Evolutionary conservation across 768 basidiomycete genomes (phyloP).

Genomic region (Pleurotus tuber-regium): DNA sequence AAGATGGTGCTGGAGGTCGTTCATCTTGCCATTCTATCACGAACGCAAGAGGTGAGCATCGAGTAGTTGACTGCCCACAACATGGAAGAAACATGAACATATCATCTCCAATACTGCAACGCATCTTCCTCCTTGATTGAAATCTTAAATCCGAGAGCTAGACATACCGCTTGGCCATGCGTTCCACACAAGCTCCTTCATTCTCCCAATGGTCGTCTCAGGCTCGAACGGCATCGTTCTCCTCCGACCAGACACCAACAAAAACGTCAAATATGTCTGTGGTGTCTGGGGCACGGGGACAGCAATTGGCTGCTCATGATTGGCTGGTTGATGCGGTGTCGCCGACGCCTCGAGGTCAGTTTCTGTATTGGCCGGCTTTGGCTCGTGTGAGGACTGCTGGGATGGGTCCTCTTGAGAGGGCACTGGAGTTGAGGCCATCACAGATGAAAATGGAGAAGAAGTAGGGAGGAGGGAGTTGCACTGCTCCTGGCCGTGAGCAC

Average conservation of each 20-base stretch:
- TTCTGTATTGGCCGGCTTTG: slow-evolving; percentile 16
- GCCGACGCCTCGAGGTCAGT: slow-evolving; percentile 12
- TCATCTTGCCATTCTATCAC: slow-evolving; percentile 75
- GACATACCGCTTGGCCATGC: slow-evolving; percentile 71
- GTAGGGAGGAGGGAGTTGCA: background rate
- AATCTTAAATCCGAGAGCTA: background rate
- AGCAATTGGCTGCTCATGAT: slow-evolving; percentile 13
- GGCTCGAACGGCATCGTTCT: slow-evolving; percentile 76
- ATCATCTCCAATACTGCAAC: too few species aligned
- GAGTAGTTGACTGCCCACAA: too few species aligned
- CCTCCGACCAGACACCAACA: slow-evolving; percentile 67
- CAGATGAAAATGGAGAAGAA: background rate
- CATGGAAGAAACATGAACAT: too few species aligned
- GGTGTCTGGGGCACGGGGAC: slow-evolving; percentile 51
- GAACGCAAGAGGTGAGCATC: too few species aligned
- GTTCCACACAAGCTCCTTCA: slow-evolving; percentile 84
- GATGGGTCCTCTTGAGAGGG: background rate
- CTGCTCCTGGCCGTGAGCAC: too few species aligned
- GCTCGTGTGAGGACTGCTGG: slow-evolving; percentile 2
- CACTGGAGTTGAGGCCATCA: slow-evolving; percentile 1
- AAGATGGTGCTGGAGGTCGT: slow-evolving; percentile 73
- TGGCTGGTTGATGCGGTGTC: slow-evolving; percentile 13
- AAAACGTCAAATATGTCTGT: slow-evolving; percentile 65
- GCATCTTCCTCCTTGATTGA: too few species aligned
- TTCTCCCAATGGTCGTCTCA: slow-evolving; percentile 68